Conservation (phyloP, 768 basidiomycete species). For the Leucogyrophana mollusca region DNA sequence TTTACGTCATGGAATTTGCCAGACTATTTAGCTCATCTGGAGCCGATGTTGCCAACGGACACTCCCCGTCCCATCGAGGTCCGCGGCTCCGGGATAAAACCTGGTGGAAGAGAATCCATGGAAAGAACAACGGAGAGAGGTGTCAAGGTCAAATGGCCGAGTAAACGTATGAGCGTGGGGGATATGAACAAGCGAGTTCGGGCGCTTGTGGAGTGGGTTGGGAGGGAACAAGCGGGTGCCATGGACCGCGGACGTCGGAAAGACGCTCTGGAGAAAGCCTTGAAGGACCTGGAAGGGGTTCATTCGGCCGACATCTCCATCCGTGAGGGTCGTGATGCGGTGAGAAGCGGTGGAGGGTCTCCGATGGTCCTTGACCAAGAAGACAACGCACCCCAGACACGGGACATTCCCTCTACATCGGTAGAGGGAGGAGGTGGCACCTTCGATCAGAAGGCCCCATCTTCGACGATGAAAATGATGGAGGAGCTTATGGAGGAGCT, state of each 20-base stretch:
- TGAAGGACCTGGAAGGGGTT: slow-evolving; percentile 26
- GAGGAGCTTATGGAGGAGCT: slow-evolving; percentile 90
- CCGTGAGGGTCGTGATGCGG: slow-evolving; percentile 15
- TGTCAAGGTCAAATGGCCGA: slow-evolving; percentile 90
- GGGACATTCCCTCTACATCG: slow-evolving; percentile 5
- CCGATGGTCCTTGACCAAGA: slow-evolving; percentile 34
- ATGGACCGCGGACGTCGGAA: slow-evolving; percentile 67
- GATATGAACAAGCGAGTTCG: slow-evolving; percentile 97
- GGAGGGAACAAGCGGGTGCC: slow-evolving; percentile 77
- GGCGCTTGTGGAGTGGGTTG: slow-evolving; percentile 91
- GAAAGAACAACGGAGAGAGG: slow-evolving; percentile 70
- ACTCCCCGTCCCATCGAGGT: slow-evolving; percentile 75
- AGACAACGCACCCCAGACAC: not conserved
- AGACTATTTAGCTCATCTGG: slow-evolving; percentile 88
- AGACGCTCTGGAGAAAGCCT: slow-evolving; percentile 61
- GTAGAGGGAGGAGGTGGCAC: slow-evolving; percentile 3
- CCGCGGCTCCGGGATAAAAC: slow-evolving; percentile 44
- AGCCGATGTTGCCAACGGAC: slow-evolving; percentile 77
- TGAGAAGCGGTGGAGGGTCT: slow-evolving; percentile 15
- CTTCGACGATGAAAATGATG: slow-evolving; percentile 76
- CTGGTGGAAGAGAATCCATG: slow-evolving; percentile 48
- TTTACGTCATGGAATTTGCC: slow-evolving; percentile 90
- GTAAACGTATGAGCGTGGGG: slow-evolving; percentile 91
- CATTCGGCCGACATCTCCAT: slow-evolving; percentile 7
- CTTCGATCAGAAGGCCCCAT: slow-evolving; percentile 10